A percentile compares a stretch with the other conserved stretches of the same genome.
These are phyloP conservation scores for Pleodorina starrii DNA, from an alignment of 139 green algal genomes.

Conservation along the genomic window DNA sequence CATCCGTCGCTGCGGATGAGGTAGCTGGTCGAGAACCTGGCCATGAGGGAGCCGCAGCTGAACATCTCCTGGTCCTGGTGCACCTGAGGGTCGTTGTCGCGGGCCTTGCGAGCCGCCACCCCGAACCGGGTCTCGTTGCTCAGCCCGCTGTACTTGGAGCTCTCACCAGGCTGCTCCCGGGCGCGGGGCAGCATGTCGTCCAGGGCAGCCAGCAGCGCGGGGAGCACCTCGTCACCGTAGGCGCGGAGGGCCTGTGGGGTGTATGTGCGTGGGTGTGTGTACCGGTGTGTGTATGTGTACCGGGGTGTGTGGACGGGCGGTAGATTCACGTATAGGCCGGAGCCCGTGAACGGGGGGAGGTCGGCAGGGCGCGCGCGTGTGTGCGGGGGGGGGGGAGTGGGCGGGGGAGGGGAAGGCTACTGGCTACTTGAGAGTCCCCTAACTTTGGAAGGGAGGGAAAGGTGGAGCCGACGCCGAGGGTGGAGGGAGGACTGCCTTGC, in stretches of 20 bases:
- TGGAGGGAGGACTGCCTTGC: too few relatives aligned
- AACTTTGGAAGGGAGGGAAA: too few relatives aligned
- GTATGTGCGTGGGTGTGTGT: background rate
- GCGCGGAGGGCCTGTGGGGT: slow-evolving; percentile 25
- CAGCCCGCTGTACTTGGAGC: slow-evolving; percentile 65
- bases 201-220: slow-evolving; percentile 26
- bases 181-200: slow-evolving; percentile 75
- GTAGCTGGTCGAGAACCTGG: slow-evolving; percentile 65
- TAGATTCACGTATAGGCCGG: too few relatives aligned
- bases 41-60: slow-evolving; percentile 76
- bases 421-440: too few relatives aligned
- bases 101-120: slow-evolving; percentile 63
- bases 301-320: too few relatives aligned
- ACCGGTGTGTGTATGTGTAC: background rate
- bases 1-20: slow-evolving; percentile 81
- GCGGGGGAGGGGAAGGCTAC: too few relatives aligned
- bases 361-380: too few relatives aligned
- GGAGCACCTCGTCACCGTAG: slow-evolving; percentile 36
- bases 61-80: slow-evolving; percentile 87
- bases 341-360: too few relatives aligned
- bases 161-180: slow-evolving; percentile 76
- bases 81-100: slow-evolving; percentile 68
- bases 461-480: too few relatives aligned
- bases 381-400: too few relatives aligned
- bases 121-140: slow-evolving; percentile 82